Evolutionary conservation across 495 filamentous ascomycete genomes (phyloP).

Genomic region (Penicillium samsonianum): DNA sequence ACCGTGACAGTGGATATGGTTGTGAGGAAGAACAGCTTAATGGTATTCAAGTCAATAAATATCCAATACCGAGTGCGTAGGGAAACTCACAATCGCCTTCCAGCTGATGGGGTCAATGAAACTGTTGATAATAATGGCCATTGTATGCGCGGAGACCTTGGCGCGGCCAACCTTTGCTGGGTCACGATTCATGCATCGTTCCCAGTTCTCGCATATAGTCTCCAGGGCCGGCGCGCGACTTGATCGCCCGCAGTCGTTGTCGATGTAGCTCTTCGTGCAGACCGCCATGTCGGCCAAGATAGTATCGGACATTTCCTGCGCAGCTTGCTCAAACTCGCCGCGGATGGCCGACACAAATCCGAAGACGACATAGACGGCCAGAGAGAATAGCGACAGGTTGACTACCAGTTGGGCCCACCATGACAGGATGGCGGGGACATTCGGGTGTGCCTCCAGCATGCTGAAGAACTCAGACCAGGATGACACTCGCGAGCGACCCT

Average conservation of each 20-base stretch:
- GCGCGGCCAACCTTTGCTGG: constrained; percentile 65
- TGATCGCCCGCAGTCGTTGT: constrained; percentile 68
- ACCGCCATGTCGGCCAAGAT: constrained; percentile 70
- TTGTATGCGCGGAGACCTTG: constrained; percentile 69
- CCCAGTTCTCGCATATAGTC: constrained; percentile 73
- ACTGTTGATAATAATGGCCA: constrained; percentile 76
- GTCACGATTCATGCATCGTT: constrained; percentile 79
- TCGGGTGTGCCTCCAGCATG: constrained; percentile 74
- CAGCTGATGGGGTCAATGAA: constrained; percentile 72
- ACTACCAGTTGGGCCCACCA: constrained; percentile 81
- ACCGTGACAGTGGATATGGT: constrained; percentile 46
- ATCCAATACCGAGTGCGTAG: not conserved
- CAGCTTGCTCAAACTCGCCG: constrained; percentile 71
- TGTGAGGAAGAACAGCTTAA: constrained; percentile 46
- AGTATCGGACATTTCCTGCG: constrained; percentile 59
- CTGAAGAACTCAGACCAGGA: constrained; percentile 61
- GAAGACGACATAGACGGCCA: constrained; percentile 70
- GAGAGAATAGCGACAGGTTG: constrained; percentile 69
- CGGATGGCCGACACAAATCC: constrained; percentile 69
- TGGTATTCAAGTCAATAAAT: constrained; percentile 20
- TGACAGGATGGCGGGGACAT: constrained; percentile 82
- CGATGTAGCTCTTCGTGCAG: constrained; percentile 67
- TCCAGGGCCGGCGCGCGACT: constrained; percentile 72
- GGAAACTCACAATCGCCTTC: constrained; percentile 64
- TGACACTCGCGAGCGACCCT: constrained; percentile 24